A percentile compares a stretch with the other conserved stretches of the same genome.
phyloP scores from a whole-genome alignment of 2,329 filamentous ascomycete species.

The Cadophora sp. region DNA sequence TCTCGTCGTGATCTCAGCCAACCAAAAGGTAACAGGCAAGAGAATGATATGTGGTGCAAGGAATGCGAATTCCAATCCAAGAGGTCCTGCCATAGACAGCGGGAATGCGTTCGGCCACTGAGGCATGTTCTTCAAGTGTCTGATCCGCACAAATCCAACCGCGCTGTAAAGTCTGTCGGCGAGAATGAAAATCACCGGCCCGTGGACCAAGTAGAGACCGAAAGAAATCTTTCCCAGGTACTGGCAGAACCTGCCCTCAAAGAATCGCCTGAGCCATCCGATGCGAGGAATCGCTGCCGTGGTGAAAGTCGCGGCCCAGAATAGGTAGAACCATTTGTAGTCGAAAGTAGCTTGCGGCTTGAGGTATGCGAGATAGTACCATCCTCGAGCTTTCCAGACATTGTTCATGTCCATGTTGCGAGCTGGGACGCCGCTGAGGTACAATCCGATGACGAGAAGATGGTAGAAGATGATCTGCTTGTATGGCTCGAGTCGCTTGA shows the following conservation, averaged over 20 bases:
- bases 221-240: conserved; percentile 69
- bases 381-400: conserved; percentile 60
- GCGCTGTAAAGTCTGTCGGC: conserved; percentile 70
- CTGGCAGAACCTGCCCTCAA: conserved; percentile 64
- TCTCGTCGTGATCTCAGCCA: conserved; percentile 63
- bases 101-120: conserved; percentile 67
- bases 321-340: conserved; percentile 73
- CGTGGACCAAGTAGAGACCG: conserved; percentile 69
- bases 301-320: conserved; percentile 65
- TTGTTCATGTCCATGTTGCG: conserved; percentile 55
- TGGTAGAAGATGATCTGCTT: conserved; percentile 60
- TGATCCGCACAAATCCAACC: conserved; percentile 59
- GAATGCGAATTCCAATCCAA: conserved; percentile 67
- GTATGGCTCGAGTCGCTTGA: conserved; percentile 54
- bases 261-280: conserved; percentile 62
- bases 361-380: conserved; percentile 53
- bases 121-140: conserved; percentile 54
- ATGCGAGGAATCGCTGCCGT: conserved; percentile 64
- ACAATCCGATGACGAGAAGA: conserved; percentile 59
- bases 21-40: conserved; percentile 64
- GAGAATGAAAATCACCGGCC: conserved; percentile 63
- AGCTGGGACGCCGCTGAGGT: conserved; percentile 67
- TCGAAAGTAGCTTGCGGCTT: conserved; percentile 72
- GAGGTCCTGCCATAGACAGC: conserved; percentile 68
- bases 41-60: conserved; percentile 65